Base-by-base conservation (phyloP, 345 rosid species). In the Euphorbia peplus region DNA sequence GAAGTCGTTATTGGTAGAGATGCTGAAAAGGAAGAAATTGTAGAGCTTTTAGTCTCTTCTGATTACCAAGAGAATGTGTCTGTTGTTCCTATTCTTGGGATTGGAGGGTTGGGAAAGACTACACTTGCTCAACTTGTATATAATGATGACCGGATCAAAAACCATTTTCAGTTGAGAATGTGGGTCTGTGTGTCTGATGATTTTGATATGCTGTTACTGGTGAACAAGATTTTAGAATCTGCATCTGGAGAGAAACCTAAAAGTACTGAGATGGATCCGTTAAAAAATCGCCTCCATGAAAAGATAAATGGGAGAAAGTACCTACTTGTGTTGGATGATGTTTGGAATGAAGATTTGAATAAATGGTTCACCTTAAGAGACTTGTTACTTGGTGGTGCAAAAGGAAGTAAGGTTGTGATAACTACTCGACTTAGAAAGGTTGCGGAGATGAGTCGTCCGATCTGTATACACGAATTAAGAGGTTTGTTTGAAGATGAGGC, bases 21-120 rank as follows among this genome's bases (percentile, higher is more conserved):
- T 1, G 9, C 26, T 8, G 79, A 79, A 41, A 79, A 64, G 19
- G 51, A 28, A 14, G 29, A 18, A 4, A 10, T 75, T 16, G 22
- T 71, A 25, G 15, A 29, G 29, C 41, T 58, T 48, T 58, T 79
- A 46, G 12, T 75, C 42, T 35, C 52, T 8, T 50, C 48, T 22
- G 9, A 55, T n/a, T 21, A 19, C 9, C 10, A 21, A 0, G 64
- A 68, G 0, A 68, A 53, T 59, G 68, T 74, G 41, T 62, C 78
- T 0, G 69, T 74, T 21, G 22, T 74, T 39, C 70, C 81, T 5
- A 70, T 78, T 24, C 47, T 74, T 57, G 78, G 75, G 29, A 56
- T 63, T 5, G 75, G 70, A 8, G 73, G 78, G 2, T 26, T 70
- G 14, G 78, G 78, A 14, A 78, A 78, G 63, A 78, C 73, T 16